These are phyloP conservation scores for Candida caryicola DNA, from an alignment of 805 yeast species.

Conservation along the genomic window DNA sequence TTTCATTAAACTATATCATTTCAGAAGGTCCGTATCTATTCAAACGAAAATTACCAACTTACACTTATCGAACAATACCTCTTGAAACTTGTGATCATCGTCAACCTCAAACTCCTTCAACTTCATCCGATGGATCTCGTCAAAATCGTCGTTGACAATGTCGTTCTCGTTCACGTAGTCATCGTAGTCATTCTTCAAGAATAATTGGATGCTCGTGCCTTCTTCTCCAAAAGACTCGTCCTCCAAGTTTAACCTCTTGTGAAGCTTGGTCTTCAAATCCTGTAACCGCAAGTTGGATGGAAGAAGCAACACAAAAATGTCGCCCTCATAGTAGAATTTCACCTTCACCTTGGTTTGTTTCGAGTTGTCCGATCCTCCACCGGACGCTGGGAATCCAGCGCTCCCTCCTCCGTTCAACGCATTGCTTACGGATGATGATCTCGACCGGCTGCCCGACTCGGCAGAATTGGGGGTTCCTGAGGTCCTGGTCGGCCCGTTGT, in stretches of 20 bases:
- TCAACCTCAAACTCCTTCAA: constrained; percentile 37
- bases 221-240: constrained; percentile 13
- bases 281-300: constrained; percentile 46
- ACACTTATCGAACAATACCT: constrained; percentile 41
- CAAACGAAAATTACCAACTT: constrained; percentile 33
- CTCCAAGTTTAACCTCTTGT: constrained; percentile 46
- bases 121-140: constrained; percentile 22
- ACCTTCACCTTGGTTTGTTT: constrained; percentile 49
- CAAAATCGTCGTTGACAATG: constrained; percentile 27
- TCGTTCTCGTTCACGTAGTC: constrained; percentile 33
- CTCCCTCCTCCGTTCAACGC: constrained; percentile 2
- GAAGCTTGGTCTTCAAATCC: constrained; percentile 51
- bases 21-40: too few relatives aligned
- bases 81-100: constrained; percentile 39
- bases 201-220: constrained; percentile 27
- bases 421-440: constrained; percentile 12
- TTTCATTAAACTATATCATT: too few relatives aligned
- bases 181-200: constrained; percentile 41
- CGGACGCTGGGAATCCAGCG: constrained; percentile 4
- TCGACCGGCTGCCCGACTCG: constrained; percentile 4
- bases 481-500: constrained; percentile 12
- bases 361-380: constrained; percentile 10
- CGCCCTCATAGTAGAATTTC: constrained; percentile 76
- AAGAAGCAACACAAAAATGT: constrained; percentile 69
- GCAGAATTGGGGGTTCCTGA: constrained; percentile 28